Evolutionary conservation across 2,329 filamentous ascomycete species (phyloP).

Genomic region (Lithohypha guttulata): DNA sequence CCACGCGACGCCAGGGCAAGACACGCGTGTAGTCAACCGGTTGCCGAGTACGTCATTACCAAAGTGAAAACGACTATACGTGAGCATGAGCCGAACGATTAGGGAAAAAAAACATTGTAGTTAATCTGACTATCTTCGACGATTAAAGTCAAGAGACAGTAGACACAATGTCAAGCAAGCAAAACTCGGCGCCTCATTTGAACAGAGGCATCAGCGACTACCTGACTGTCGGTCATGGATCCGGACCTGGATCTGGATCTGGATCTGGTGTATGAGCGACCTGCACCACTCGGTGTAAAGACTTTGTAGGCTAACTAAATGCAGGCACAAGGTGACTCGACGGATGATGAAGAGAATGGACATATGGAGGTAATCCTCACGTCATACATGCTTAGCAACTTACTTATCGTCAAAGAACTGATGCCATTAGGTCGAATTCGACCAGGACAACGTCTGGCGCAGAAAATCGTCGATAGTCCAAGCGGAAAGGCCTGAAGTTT

Average conservation of each 20-base stretch:
- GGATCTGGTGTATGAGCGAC: neutral
- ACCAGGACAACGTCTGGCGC: slow-evolving; percentile 40
- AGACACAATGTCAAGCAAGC: neutral
- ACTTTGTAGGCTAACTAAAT: slow-evolving; percentile 4
- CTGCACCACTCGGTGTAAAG: neutral
- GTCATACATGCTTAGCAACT: neutral
- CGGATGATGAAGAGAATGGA: slow-evolving; percentile 26
- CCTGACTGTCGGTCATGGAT: no score
- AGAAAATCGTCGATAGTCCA: slow-evolving; percentile 51
- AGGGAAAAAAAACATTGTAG: no score
- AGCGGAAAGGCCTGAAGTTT: slow-evolving; percentile 10
- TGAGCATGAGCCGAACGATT: no score
- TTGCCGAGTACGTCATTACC: no score
- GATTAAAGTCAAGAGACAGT: no score
- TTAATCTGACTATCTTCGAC: no score
- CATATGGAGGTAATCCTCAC: neutral
- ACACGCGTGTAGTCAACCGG: neutral
- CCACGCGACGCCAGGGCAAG: neutral
- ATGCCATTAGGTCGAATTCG: slow-evolving; percentile 52
- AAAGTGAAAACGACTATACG: no score
- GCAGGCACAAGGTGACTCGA: slow-evolving; percentile 25
- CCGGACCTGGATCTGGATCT: slow-evolving; percentile 3
- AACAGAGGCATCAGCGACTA: slow-evolving; percentile 18
- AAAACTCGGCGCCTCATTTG: slow-evolving; percentile 13
- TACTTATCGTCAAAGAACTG: no score